phyloP scores from a whole-genome alignment of 1,139 yeast species.

The Citeromyces hawaiiensis region DNA sequence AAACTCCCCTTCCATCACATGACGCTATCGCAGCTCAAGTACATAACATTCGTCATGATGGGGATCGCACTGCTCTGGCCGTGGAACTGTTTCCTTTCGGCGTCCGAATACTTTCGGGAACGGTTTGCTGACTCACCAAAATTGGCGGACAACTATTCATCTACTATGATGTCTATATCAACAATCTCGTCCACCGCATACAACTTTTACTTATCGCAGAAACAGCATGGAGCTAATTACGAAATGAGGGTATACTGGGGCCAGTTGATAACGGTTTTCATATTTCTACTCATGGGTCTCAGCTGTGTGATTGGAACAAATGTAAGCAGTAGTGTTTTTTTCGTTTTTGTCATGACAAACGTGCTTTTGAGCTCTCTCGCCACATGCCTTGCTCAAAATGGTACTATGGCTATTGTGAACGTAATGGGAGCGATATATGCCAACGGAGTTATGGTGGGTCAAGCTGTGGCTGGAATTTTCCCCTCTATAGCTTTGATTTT shows the following conservation, averaged over 20 bases:
- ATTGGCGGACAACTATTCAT: conserved; percentile 51
- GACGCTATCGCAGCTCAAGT: conserved; percentile 29
- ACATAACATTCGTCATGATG: conserved; percentile 49
- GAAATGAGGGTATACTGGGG: conserved; percentile 46
- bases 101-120: conserved; percentile 67
- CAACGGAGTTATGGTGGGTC: conserved; percentile 89
- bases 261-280: conserved; percentile 36
- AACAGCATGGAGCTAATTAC: conserved; percentile 55
- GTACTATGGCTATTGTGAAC: conserved; percentile 78
- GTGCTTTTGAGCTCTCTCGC: conserved; percentile 51
- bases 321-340: conserved; percentile 26
- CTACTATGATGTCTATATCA: conserved; percentile 83
- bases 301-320: conserved; percentile 34
- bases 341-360: conserved; percentile 38
- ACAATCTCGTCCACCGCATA: conserved; percentile 55
- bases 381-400: conserved; percentile 74
- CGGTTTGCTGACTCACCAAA: conserved; percentile 41
- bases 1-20: conserved; percentile 2
- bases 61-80: conserved; percentile 89
- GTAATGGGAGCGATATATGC: conserved; percentile 68
- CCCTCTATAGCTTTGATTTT: conserved; percentile 69
- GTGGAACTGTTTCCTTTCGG: conserved; percentile 87
- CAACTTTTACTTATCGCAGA: conserved; percentile 54
- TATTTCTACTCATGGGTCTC: conserved; percentile 28
- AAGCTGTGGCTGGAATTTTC: conserved; percentile 84